These are phyloP conservation scores for Fusarium beomiforme DNA, from an alignment of 2,329 filamentous ascomycete genomes.

Conservation along the genomic window DNA sequence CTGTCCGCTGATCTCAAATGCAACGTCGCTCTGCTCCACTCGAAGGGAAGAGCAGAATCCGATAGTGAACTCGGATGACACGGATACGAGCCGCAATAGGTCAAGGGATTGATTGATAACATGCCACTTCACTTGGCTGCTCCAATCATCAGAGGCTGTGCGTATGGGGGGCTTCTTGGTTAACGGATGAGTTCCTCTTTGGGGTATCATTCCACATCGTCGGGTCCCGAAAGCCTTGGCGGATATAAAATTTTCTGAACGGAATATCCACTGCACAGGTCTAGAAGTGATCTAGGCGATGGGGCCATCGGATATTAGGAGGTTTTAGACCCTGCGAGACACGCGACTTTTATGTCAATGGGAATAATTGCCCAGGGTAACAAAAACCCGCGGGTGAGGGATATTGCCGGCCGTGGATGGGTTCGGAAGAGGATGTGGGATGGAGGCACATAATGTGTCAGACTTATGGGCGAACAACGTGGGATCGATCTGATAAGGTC, in stretches of 20 bases:
- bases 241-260: not conserved
- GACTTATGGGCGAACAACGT: not conserved
- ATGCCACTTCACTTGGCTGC: not conserved
- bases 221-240: constrained; percentile 13
- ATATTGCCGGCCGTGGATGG: not conserved
- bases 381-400: not conserved
- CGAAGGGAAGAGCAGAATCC: not conserved
- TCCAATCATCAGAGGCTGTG: not conserved
- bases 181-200: not conserved
- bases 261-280: constrained; percentile 2
- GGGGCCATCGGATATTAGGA: not conserved
- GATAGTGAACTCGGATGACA: constrained; percentile 11
- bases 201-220: constrained; percentile 3
- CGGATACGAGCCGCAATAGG: constrained; percentile 10
- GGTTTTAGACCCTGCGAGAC: not conserved
- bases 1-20: not conserved
- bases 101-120: constrained; percentile 29
- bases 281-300: constrained; percentile 4
- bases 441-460: not conserved
- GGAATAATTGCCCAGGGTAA: too few relatives aligned
- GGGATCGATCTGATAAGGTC: constrained; percentile 2
- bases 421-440: not conserved
- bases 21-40: not conserved
- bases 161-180: not conserved
- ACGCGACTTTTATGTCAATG: not conserved